phyloP scores from a whole-genome alignment of 768 basidiomycete species.

The Russula griseocarnosa region DNA sequence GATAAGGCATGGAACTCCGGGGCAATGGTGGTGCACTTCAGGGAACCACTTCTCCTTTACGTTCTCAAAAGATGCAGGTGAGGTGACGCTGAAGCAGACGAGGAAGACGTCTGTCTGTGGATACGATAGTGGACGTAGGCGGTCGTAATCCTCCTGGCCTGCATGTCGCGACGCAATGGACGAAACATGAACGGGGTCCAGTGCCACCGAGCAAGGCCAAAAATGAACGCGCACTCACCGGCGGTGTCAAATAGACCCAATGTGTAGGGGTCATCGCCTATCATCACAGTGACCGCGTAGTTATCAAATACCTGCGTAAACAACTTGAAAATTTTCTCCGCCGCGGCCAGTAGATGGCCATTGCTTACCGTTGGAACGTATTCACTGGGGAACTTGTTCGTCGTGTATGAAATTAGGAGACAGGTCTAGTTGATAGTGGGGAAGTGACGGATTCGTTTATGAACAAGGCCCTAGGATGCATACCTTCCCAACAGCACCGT shows the following conservation, averaged over 20 bases:
- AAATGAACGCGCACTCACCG: constrained; percentile 51
- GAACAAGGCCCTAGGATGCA: constrained; percentile 35
- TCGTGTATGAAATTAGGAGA: constrained; percentile 94
- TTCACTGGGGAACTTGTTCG: constrained; percentile 98
- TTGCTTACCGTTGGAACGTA: constrained; percentile 87
- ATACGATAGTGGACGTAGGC: constrained; percentile 97
- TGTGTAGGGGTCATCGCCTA: constrained; percentile 98
- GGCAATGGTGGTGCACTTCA: constrained; percentile 99
- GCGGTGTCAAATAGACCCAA: constrained; percentile 98
- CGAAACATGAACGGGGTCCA: constrained; percentile 19
- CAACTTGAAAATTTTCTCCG: constrained; percentile 22
- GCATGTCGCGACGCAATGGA: constrained; percentile 21
- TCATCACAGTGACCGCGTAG: constrained; percentile 99
- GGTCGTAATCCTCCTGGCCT: constrained; percentile 99
- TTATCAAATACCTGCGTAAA: constrained; percentile 83
- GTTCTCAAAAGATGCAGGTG: constrained; percentile 98
- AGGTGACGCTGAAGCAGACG: constrained; percentile 98
- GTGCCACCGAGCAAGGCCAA: neutral
- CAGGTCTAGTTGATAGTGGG: constrained; percentile 60
- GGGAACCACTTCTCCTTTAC: constrained; percentile 99
- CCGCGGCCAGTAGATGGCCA: constrained; percentile 35
- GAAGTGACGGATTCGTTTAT: neutral
- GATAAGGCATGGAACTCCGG: constrained; percentile 97
- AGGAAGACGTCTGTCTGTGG: constrained; percentile 99
- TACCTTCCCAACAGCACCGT: constrained; percentile 98